phyloP scores from a whole-genome alignment of 495 filamentous ascomycete genomes.

The Aspergillus bridgeri region DNA sequence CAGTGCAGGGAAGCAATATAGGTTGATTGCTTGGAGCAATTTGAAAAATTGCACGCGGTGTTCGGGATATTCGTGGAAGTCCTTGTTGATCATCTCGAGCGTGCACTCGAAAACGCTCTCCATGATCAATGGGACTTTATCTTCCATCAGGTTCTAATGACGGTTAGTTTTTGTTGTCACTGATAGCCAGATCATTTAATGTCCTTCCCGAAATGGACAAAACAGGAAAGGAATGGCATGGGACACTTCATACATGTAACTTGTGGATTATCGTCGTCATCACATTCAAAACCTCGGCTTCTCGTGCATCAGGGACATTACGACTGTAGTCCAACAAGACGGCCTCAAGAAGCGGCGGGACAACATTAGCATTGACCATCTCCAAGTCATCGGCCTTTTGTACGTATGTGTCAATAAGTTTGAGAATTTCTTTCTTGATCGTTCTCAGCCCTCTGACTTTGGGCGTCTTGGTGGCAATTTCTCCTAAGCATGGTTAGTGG shows the following conservation, averaged over 20 bases:
- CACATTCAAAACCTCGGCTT: constrained; percentile 93
- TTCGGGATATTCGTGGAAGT: constrained; percentile 98
- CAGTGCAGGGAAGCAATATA: constrained; percentile 92
- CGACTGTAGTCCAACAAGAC: constrained; percentile 94
- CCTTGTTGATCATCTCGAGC: constrained; percentile 99
- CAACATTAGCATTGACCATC: constrained; percentile 87
- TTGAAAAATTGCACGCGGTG: constrained; percentile 99
- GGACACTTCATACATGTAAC: constrained; percentile 70
- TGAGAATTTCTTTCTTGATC: constrained; percentile 99
- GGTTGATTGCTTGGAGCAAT: constrained; percentile 88
- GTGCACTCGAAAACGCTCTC: constrained; percentile 99
- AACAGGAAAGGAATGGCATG: background rate
- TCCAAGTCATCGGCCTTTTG: constrained; percentile 96
- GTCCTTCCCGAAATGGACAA: background rate
- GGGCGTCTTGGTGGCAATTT: constrained; percentile 95
- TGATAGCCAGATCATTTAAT: background rate
- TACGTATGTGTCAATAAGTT: constrained; percentile 95
- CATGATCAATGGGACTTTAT: constrained; percentile 96
- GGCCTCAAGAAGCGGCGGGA: constrained; percentile 94
- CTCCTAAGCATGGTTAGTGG: constrained; percentile 46
- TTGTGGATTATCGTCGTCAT: constrained; percentile 98
- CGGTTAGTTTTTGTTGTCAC: background rate
- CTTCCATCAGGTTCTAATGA: constrained; percentile 81
- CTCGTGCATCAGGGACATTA: constrained; percentile 92
- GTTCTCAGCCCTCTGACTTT: constrained; percentile 91